Evolutionary conservation across 257 asterid species (phyloP), one percentile per base, ranked within the genome.

Genomic region (Oldenlandia corymbosa): DNA sequence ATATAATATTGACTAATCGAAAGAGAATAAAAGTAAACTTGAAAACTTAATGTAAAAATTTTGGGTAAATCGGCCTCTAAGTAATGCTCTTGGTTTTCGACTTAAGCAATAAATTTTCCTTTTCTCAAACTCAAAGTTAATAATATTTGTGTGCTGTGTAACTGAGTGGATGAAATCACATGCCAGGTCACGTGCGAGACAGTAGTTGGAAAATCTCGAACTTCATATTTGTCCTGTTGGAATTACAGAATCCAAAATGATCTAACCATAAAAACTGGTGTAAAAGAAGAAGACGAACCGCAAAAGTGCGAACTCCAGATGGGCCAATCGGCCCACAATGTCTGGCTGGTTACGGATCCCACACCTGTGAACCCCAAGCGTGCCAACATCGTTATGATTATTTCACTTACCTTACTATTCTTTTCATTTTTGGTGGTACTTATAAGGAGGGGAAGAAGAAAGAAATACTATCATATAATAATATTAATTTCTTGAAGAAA

Each of bases 331-430:
- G n/a, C 16, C n/a, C n/a, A n/a, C n/a, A n/a, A n/a, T n/a, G n/a
- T n/a, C n/a, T n/a, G n/a, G n/a, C n/a, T n/a, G n/a, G n/a, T n/a
- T n/a, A n/a, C 18, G 28, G 34, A 34, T 13, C 37, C 23, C 10
- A 39, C 62, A 65, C 62, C 39, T 65, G 62, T 60, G 39, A 53
- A 66, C 27, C 53, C 43, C 9, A 54, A 17, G 70, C 54, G 24
- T 39, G 70, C 28, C 30, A 26, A 7, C 14, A 64, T 5, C 7
- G 45, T 10, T 43, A 14, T 43, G 48, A 12, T 43, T 43, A 43
- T 43, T 12, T n/a, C n/a, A n/a, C n/a, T n/a, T n/a, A n/a, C n/a
- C n/a, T n/a, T n/a, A 1, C 18, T 14, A 1, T 42, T 42, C 48
- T 14, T 42, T 42, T 42, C 18, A 1, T 42, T 42, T 42, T 42